phyloP scores from a whole-genome alignment of 352 stramenopile species.

The Globisporangium cylindrosporum region DNA sequence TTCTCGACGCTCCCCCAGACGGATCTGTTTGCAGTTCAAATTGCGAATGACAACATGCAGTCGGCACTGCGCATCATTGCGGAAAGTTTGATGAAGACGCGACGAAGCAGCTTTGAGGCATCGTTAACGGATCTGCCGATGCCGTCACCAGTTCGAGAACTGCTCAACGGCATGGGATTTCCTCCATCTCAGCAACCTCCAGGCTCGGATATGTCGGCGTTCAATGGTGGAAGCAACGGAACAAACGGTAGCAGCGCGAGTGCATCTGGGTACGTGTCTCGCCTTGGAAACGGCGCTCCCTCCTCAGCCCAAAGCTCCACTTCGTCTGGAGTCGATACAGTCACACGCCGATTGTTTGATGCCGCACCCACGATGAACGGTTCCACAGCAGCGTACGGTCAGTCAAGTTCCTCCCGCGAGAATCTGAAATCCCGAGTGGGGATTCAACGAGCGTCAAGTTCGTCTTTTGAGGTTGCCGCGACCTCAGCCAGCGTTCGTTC shows the following conservation, averaged over 20 bases:
- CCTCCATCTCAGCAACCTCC: slow-evolving; percentile 21
- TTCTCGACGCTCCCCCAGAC: slow-evolving; percentile 68
- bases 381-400: slow-evolving; percentile 7
- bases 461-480: slow-evolving; percentile 6
- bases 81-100: slow-evolving; percentile 53
- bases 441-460: slow-evolving; percentile 14
- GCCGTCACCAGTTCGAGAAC: slow-evolving; percentile 47
- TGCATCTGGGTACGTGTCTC: slow-evolving; percentile 7
- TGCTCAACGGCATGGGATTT: slow-evolving; percentile 41
- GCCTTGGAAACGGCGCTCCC: slow-evolving; percentile 6
- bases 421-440: slow-evolving; percentile 14
- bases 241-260: not conserved
- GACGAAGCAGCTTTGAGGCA: slow-evolving; percentile 47
- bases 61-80: slow-evolving; percentile 65
- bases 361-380: slow-evolving; percentile 17
- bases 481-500: slow-evolving; percentile 26
- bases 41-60: slow-evolving; percentile 77
- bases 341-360: slow-evolving; percentile 59
- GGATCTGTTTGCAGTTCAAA: slow-evolving; percentile 66
- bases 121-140: slow-evolving; percentile 59
- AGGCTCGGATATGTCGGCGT: slow-evolving; percentile 19
- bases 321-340: slow-evolving; percentile 20
- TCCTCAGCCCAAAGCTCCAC: not conserved
- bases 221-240: slow-evolving; percentile 18
- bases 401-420: slow-evolving; percentile 25